A percentile compares a stretch with the other conserved stretches of the same genome.
phyloP scores from a whole-genome alignment of 2,329 filamentous ascomycete species.

The Coniochaeta sp. region DNA sequence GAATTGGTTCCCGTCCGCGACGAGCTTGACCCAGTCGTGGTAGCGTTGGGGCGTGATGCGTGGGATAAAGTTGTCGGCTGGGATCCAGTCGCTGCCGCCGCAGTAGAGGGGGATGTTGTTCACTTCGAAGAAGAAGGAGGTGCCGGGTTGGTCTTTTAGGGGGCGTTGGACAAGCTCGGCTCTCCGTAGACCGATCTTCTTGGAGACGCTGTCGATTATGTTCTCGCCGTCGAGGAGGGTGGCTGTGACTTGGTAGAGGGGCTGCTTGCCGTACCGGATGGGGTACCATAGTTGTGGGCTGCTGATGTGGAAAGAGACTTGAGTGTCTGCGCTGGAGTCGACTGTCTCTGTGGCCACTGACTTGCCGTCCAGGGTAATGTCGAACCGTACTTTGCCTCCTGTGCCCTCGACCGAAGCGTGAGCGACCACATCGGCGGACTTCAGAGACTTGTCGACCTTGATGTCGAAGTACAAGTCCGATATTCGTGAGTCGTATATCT shows the following conservation, averaged over 20 bases:
- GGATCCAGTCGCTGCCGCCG: slow-evolving; percentile 30
- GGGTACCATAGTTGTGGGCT: slow-evolving; percentile 40
- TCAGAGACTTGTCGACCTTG: slow-evolving; percentile 27
- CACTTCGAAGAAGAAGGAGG: slow-evolving; percentile 29
- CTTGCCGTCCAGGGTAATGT: neutral
- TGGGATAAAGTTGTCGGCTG: slow-evolving; percentile 26
- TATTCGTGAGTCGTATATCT: slow-evolving; percentile 54
- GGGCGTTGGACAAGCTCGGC: slow-evolving; percentile 35
- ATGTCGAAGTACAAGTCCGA: slow-evolving; percentile 46
- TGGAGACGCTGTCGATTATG: slow-evolving; percentile 14
- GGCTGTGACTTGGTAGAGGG: slow-evolving; percentile 41
- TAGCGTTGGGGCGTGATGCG: slow-evolving; percentile 30
- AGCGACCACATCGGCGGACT: slow-evolving; percentile 23
- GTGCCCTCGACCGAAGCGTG: too few relatives aligned
- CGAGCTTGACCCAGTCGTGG: slow-evolving; percentile 53
- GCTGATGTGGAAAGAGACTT: too few relatives aligned
- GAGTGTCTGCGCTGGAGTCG: too few relatives aligned
- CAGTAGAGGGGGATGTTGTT: slow-evolving; percentile 26
- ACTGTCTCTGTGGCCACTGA: too few relatives aligned
- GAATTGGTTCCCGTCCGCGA: slow-evolving; percentile 59
- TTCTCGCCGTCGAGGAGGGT: slow-evolving; percentile 7
- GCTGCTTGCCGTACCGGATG: slow-evolving; percentile 27
- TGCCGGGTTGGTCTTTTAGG: slow-evolving; percentile 32
- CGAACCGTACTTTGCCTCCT: neutral
- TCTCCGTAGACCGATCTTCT: slow-evolving; percentile 50